Evolutionary conservation across 495 filamentous ascomycete species (phyloP), one percentile per base, ranked within the genome.

Genomic region (Trichocladium uniseriatum): DNA sequence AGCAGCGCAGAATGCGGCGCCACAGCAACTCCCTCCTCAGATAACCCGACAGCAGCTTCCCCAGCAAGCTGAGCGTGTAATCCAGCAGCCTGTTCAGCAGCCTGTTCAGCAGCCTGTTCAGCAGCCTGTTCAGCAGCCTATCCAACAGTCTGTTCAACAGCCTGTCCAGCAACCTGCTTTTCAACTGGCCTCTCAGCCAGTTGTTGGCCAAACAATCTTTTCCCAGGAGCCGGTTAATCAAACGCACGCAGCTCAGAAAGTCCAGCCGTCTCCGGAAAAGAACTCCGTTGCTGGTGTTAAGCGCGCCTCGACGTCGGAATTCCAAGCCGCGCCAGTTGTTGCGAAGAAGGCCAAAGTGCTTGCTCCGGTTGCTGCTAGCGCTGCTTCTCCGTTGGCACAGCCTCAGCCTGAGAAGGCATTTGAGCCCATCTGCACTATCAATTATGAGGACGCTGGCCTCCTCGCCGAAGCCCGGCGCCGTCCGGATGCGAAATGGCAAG

Each of bases 41-140:
- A 10, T 47, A 31, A 20, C 34, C 6, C 64, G n/a, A 31, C 59
- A 41, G 50, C 34, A 38, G 27, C 21, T 6, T 24, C 47, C 50
- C 28, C 50, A 46, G 35, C 49, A 44, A 11, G 10, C 36, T 66
- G 27, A 69, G 63, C 54, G n/a, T n/a, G n/a, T n/a, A n/a, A n/a
- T n/a, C n/a, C 44, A 38, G 35, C 44, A 47, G 35, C n/a, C 34
- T 1, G 2, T 5, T 35, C 24, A 47, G 15, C 22, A 29, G 9
- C n/a, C 1, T 9, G 5, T 21, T 9, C 44, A 38, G 22, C 44
- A 47, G 35, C 8, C 34, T 5, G 0, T 5, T 35, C 43, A 46
- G 9, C 44, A 46, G 20, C 4, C 24, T 1, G 10, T 4, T 9
- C 62, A 69, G 15, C 71, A 66, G 28, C 70, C 56, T 49, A 45